A percentile compares a stretch with the other conserved stretches of the same genome.
Conservation (phyloP, 2,329 filamentous ascomycete genomes). For the Colletotrichum scovillei region DNA sequence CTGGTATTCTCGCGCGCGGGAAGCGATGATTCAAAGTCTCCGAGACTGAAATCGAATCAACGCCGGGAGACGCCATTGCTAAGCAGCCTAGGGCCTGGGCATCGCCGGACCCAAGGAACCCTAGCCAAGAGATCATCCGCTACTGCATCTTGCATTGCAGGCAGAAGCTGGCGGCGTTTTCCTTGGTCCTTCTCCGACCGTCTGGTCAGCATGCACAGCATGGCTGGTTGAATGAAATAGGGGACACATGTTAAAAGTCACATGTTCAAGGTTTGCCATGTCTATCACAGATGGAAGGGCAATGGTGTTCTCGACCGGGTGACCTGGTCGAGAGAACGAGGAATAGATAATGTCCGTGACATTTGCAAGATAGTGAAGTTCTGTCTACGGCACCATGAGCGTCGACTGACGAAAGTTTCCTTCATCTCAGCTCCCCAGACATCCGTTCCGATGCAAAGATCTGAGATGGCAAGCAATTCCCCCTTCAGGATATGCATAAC, state of each 20-base stretch:
- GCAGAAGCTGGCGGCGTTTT: background rate
- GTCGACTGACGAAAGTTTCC: conserved; percentile 10
- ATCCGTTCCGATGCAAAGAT: background rate
- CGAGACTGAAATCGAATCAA: background rate
- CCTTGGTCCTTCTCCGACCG: background rate
- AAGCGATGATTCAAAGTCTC: background rate
- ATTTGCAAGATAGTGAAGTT: background rate
- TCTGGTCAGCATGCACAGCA: background rate
- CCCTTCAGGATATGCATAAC: conserved; percentile 11
- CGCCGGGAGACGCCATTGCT: background rate
- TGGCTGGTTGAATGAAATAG: background rate
- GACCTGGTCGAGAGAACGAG: background rate
- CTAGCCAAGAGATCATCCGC: conserved; percentile 29
- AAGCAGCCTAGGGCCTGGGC: background rate
- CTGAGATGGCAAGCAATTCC: background rate
- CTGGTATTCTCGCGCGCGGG: background rate
- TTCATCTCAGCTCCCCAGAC: conserved; percentile 9
- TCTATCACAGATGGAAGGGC: background rate
- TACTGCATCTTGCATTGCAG: conserved; percentile 26
- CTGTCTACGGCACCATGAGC: background rate
- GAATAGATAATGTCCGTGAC: background rate
- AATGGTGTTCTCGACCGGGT: background rate
- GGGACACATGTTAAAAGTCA: background rate
- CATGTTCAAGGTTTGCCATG: background rate
- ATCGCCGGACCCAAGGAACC: background rate